Evolutionary conservation across 805 yeast species (phyloP), one percentile per base, ranked within the genome.

Genomic region (Wickerhamiella kazuoi): DNA sequence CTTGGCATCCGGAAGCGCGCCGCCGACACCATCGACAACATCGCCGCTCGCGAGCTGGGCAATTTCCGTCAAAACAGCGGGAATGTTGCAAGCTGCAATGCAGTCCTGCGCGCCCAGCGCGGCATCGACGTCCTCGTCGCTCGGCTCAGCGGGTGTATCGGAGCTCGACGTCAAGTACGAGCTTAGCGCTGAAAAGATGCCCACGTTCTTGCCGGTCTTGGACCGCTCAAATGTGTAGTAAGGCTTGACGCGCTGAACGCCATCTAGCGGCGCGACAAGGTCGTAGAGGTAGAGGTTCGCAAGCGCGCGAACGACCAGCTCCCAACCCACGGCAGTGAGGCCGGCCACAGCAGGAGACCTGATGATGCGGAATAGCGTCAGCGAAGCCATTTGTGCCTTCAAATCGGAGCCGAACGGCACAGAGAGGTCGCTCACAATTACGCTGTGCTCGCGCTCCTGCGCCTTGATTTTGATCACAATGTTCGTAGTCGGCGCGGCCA

Each of bases 81-180:
- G 56, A 4, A 84, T 60, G 37, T 71, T 69, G 45, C 90, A 74
- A 0, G 87, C 72, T 38, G 71, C 71, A 38, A 87, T 67, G 54
- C 96, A 87, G 47, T 86, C 94, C 33, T 78, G 61, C 0, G 95
- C 79, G 4, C 83, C 76, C 13, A 79, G 56, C 0, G 97, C 81
- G 4, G 81, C 71, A 46, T 84, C 94, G 37, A 90, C 77, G 49
- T 87, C 96, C 51, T 82, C 94, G 41, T 81, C 93, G 2, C 93
- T 72, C 11, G 99, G 99, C 56, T 87, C 97, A 0, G 79, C 76
- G 3, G 80, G 74, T 39, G 82, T 93, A 50, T 84, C 96, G 1
- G 78, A 65, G 42, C 76, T 71, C 16, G 96, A 90, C 46, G 90
- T 81, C 57, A 90, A 69, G 51, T 84, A 87, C 0, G 94, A 82